These are phyloP conservation scores for Collybiopsis confluens DNA, from an alignment of 768 basidiomycete species.

Conservation along the genomic window DNA sequence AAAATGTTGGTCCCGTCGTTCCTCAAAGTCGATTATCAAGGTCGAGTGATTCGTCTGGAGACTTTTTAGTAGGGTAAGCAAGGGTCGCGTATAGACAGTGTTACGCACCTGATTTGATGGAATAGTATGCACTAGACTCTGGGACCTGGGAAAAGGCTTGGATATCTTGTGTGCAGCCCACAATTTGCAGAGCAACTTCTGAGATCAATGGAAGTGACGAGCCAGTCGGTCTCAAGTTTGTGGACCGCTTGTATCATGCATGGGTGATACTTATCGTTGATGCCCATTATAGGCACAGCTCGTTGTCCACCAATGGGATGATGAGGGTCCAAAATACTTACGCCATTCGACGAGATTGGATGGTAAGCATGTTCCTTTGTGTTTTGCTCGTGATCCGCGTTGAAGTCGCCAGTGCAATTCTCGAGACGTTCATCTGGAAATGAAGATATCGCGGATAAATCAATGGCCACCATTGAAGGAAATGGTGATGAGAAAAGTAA, in stretches of 20 bases:
- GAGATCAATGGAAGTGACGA: slow-evolving; percentile 47
- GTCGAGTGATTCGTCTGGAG: slow-evolving; percentile 11
- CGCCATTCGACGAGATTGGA: slow-evolving; percentile 9
- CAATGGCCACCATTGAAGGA: not conserved
- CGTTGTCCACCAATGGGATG: slow-evolving; percentile 1
- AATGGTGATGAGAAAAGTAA: not conserved
- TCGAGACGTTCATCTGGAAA: not conserved
- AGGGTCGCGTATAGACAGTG: no score
- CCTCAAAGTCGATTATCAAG: slow-evolving; percentile 20
- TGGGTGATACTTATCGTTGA: not conserved
- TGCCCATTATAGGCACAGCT: slow-evolving; percentile 5
- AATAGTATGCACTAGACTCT: not conserved
- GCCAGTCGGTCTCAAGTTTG: slow-evolving; percentile 49
- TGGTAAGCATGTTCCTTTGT: slow-evolving; percentile 1
- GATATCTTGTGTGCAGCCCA: slow-evolving; percentile 51
- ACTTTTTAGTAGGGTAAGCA: slow-evolving; percentile 8
- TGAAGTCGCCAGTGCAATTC: not conserved
- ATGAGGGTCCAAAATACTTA: not conserved
- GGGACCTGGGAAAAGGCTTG: slow-evolving; percentile 12
- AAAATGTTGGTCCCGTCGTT: slow-evolving; percentile 39
- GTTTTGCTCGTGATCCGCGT: no score
- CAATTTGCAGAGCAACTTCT: slow-evolving; percentile 54
- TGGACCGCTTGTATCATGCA: slow-evolving; percentile 16
- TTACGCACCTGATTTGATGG: not conserved
- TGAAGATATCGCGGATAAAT: not conserved